These are phyloP conservation scores for Fusarium sp. DNA, from an alignment of 2,329 filamentous ascomycete species.

Conservation along the genomic window DNA sequence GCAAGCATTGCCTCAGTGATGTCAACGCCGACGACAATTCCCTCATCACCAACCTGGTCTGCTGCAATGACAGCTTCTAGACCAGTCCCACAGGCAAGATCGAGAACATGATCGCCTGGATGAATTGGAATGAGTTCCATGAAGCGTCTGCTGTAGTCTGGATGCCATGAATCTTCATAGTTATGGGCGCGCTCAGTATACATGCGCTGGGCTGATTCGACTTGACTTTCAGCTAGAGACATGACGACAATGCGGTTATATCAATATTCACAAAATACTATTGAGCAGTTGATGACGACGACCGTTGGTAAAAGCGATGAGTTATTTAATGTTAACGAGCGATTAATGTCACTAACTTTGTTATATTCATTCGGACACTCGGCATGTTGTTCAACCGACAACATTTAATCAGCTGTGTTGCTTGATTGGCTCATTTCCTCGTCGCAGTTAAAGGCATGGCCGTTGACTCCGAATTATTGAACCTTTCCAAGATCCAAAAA, in stretches of 20 bases:
- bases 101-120: constrained; percentile 48
- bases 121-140: constrained; percentile 44
- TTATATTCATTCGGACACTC: neutral
- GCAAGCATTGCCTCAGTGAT: constrained; percentile 51
- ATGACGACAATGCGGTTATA: constrained; percentile 2
- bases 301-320: neutral
- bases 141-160: constrained; percentile 49
- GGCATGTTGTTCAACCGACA: constrained; percentile 9
- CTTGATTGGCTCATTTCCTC: constrained; percentile 10
- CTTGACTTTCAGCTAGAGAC: constrained; percentile 20
- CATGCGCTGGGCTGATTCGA: constrained; percentile 46
- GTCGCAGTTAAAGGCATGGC: neutral
- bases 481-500: neutral
- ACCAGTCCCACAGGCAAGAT: constrained; percentile 54
- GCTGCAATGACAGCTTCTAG: constrained; percentile 50
- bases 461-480: neutral
- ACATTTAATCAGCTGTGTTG: neutral
- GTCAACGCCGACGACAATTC: constrained; percentile 51
- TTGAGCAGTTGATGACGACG: neutral
- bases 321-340: neutral
- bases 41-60: constrained; percentile 43
- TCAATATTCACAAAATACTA: neutral
- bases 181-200: constrained; percentile 49
- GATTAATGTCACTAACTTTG: neutral
- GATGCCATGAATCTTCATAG: constrained; percentile 54